Evolutionary conservation across 1,139 yeast genomes (phyloP).

Genomic region (Yamadazyma epiphylla): DNA sequence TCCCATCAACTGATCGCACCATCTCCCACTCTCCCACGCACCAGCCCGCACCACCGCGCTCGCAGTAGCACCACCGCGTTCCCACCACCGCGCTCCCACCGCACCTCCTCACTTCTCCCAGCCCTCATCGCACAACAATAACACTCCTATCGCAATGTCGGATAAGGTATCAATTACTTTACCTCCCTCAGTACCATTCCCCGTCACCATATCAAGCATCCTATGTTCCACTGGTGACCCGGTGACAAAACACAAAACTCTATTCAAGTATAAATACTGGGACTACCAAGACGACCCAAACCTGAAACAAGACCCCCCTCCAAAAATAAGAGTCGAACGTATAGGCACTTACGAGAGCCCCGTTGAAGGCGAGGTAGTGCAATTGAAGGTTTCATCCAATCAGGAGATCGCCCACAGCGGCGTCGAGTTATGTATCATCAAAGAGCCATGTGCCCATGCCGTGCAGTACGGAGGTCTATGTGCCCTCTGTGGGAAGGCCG

Average conservation of each 20-base stretch:
- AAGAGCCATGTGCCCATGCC: conserved; percentile 87
- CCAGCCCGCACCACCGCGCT: too few species aligned
- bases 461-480: conserved; percentile 97
- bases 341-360: conserved; percentile 81
- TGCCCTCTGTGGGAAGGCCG: conserved; percentile 84
- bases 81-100: background rate
- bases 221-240: conserved; percentile 41
- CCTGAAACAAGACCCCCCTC: conserved; percentile 39
- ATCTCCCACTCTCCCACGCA: too few species aligned
- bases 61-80: too few species aligned
- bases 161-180: conserved; percentile 24
- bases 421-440: conserved; percentile 49
- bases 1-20: too few species aligned
- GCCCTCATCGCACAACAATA: background rate
- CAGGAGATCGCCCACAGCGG: conserved; percentile 57
- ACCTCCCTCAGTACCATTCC: conserved; percentile 63
- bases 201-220: conserved; percentile 60
- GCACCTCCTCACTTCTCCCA: background rate
- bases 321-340: conserved; percentile 51
- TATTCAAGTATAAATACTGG: conserved; percentile 65
- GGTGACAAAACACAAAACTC: conserved; percentile 50
- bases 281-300: conserved; percentile 61
- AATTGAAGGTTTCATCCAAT: conserved; percentile 49
- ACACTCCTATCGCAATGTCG: conserved; percentile 8
- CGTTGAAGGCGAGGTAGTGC: conserved; percentile 62